Evolutionary conservation across 148 eudicot genomes (phyloP), one percentile per base, ranked within the genome.

Genomic region (Mesembryanthemum crystallinum): DNA sequence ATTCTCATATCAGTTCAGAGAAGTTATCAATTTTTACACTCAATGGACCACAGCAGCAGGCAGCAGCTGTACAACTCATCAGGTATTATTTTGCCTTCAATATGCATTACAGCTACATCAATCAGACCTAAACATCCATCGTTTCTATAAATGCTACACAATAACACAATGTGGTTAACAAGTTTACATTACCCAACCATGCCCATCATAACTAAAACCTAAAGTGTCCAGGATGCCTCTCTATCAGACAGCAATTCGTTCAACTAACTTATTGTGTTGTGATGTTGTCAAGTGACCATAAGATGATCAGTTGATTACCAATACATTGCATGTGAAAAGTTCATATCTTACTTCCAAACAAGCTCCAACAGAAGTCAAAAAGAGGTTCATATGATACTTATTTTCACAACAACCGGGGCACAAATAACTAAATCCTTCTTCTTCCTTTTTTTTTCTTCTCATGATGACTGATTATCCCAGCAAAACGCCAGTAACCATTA

Each of bases 171-270:
- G 13, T 47, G 7, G 24, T 49, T 49, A 27, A 20, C 24, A 27
- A 17, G 72, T 15, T 69, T 55, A 21, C 60, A 54, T 6, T 54
- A 69, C n/a, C 39, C 18, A 49, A 29, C 25, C 39, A 49, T 15
- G 25, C 18, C 3, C 12, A 55, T 71, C 74, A 71, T 17, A 21
- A 29, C 21, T 54, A 54, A 55, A 55, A 55, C 45, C 61, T 57
- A 8, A 5, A n/a, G 27, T 13, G 29, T 20, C 17, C 39, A 51
- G 1, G 30, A 20, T 52, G 43, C 43, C 17, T 6, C 30, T 18
- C 30, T 23, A 32, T 49, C 61, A 71, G 49, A 29, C 32, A 71
- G 47, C 45, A 71, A 30, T 71, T 27, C 63, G n/a, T 55, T 55
- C 3, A 32, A 13, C 20, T 5, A 51, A 69, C 27, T 47, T 66